A percentile compares a stretch with the other conserved stretches of the same genome.
These are phyloP conservation scores for Pleurotus pulmonarius DNA, from an alignment of 768 basidiomycete genomes.

Conservation along the genomic window DNA sequence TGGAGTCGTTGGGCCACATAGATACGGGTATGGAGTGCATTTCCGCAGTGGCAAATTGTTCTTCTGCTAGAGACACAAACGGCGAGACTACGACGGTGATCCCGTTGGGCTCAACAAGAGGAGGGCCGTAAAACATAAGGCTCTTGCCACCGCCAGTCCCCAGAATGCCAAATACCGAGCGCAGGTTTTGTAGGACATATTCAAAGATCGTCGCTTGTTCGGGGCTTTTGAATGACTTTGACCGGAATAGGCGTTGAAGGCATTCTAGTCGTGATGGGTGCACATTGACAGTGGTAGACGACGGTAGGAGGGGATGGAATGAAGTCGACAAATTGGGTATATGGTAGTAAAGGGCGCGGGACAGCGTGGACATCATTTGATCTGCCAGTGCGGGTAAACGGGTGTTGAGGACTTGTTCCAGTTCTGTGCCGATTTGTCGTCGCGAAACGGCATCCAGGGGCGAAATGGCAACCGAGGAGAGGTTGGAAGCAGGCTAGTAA, in stretches of 20 bases:
- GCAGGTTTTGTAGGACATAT: background rate
- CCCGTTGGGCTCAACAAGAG: background rate
- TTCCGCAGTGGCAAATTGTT: too few species aligned
- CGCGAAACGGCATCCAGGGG: too few species aligned
- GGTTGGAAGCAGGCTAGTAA: too few species aligned
- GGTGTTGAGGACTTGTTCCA: background rate
- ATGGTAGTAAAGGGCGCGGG: too few species aligned
- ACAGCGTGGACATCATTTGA: too few species aligned
- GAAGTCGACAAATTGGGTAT: too few species aligned
- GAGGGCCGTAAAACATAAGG: slow-evolving; percentile 4
- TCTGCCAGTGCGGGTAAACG: background rate
- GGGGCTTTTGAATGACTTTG: background rate
- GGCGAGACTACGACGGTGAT: slow-evolving; percentile 5
- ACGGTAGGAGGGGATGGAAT: too few species aligned
- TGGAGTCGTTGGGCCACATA: background rate
- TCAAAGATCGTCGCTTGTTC: slow-evolving; percentile 6
- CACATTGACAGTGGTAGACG: background rate
- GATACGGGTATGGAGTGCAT: background rate
- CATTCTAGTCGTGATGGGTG: background rate
- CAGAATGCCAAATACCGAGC: background rate
- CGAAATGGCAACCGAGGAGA: too few species aligned
- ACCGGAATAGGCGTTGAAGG: background rate
- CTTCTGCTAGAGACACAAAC: background rate
- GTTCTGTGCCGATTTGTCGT: background rate
- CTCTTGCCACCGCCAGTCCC: slow-evolving; percentile 10